Evolutionary conservation across 176 grass and related monocot genomes (phyloP), one percentile per base, ranked within the genome.

Genomic region (Otatea glauca): DNA sequence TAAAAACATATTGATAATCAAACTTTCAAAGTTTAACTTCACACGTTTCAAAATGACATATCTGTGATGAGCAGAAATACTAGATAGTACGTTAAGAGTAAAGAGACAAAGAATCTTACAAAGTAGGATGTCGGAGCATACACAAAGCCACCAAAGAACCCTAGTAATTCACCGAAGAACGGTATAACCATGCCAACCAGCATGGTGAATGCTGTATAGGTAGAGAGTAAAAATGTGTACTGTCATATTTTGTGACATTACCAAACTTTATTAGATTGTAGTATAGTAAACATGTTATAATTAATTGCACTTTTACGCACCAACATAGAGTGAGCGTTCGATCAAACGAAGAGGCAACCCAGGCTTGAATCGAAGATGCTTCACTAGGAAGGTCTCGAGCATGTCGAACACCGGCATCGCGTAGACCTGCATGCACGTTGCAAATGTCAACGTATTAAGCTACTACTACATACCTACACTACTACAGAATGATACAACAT

Each of bases 321-420:
- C 79, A 39, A 92, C 91, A 6, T 87, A 92, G 49, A 89, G 70
- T 0, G 78, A 70, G 6, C 91, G 87, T 1, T 79, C 60, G 17
- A 87, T 86, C 4, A 92, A 27, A 23, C 84, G 87, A 20, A 90
- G 91, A 51, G 80, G 68, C 71, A 83, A 5, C 1, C 86, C 68
- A 3, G 91, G 91, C 48, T 9, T 49, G 62, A 92, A 92, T 1
- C 81, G 32, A 13, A 92, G 80, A 63, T 92, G 70, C 79, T 92
- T 92, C 18, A 92, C 91, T 0, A 92, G 79, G 60, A 87, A 72
- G 3, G 87, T 89, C 81, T 92, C 91, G 0, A 92, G 76, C 91
- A 92, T 92, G 84, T 92, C 91, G 42, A 90, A 92, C 7, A 92
- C 87, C 9, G 91, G 91, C 91, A 90, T 92, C 23, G 84, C 87